These are phyloP conservation scores for Yarrowia sp. DNA, from an alignment of 805 yeast genomes.

Conservation along the genomic window DNA sequence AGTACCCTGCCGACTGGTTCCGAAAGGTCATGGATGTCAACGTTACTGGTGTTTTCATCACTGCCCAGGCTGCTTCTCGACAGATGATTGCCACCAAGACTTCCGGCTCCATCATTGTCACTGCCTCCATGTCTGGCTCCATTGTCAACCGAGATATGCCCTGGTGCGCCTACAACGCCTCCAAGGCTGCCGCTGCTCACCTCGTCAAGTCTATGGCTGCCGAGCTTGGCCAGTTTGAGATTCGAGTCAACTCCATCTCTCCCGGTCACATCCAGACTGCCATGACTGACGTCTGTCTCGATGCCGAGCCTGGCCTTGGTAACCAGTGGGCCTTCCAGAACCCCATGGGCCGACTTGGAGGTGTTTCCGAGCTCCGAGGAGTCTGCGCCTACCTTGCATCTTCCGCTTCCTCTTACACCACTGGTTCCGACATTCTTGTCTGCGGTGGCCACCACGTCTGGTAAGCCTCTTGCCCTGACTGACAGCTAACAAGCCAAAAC, in stretches of 20 bases:
- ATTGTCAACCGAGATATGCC: slow-evolving; percentile 81
- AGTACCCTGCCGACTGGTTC: slow-evolving; percentile 58
- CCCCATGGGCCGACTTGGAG: slow-evolving; percentile 82
- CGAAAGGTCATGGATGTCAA: slow-evolving; percentile 63
- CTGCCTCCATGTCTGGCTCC: slow-evolving; percentile 86
- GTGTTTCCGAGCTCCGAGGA: slow-evolving; percentile 79
- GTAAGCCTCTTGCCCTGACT: slow-evolving; percentile 40
- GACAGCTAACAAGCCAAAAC: background rate
- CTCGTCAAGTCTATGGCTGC: slow-evolving; percentile 70
- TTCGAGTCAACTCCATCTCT: slow-evolving; percentile 71
- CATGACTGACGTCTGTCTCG: slow-evolving; percentile 65
- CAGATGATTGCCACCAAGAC: slow-evolving; percentile 47
- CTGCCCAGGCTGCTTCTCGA: slow-evolving; percentile 65
- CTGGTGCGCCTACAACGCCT: slow-evolving; percentile 79
- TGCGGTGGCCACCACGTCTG: slow-evolving; percentile 88
- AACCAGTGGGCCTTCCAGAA: slow-evolving; percentile 68
- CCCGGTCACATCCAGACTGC: slow-evolving; percentile 84
- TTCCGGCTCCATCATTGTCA: slow-evolving; percentile 72
- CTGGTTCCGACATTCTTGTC: slow-evolving; percentile 77
- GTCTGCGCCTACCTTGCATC: slow-evolving; percentile 70
- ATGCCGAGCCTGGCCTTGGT: slow-evolving; percentile 50
- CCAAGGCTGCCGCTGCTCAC: slow-evolving; percentile 84
- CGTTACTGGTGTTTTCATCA: slow-evolving; percentile 65
- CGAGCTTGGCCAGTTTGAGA: slow-evolving; percentile 76
- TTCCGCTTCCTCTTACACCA: slow-evolving; percentile 73